These are phyloP conservation scores for Claviceps capensis DNA, from an alignment of 2,329 filamentous ascomycete species.

Conservation along the genomic window DNA sequence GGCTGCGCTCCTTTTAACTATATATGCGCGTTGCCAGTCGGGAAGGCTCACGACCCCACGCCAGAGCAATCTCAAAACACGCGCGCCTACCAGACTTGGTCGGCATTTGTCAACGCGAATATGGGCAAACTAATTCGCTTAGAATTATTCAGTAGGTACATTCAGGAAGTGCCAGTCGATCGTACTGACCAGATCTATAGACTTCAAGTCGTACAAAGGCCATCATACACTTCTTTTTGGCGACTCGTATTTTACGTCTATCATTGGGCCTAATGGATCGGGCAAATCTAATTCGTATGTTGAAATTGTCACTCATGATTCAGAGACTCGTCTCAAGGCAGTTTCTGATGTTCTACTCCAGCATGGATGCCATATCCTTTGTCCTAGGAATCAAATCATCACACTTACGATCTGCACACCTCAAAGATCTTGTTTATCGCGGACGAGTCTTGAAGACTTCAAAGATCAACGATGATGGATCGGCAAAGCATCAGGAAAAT, in stretches of 20 bases:
- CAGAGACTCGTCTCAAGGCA: neutral
- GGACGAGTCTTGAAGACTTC: constrained; percentile 85
- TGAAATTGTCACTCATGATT: neutral
- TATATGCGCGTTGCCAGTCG: neutral
- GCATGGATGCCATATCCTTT: constrained; percentile 99
- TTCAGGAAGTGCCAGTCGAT: neutral
- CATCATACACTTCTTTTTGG: constrained; percentile 90
- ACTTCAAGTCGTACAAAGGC: constrained; percentile 99
- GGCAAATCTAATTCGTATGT: constrained; percentile 94
- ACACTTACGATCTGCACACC: constrained; percentile 85
- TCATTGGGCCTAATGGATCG: constrained; percentile 98
- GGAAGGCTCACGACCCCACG: neutral
- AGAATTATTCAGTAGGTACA: constrained; percentile 71
- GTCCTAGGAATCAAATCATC: constrained; percentile 97
- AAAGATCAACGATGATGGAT: constrained; percentile 83
- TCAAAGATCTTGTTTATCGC: constrained; percentile 91
- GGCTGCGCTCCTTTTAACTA: neutral
- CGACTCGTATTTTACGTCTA: constrained; percentile 97
- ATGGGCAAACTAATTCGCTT: constrained; percentile 97
- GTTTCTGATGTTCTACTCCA: constrained; percentile 21
- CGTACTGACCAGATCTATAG: constrained; percentile 27
- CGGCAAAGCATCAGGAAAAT: constrained; percentile 49
- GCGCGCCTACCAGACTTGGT: neutral
- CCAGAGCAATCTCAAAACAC: neutral
- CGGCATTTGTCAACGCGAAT: constrained; percentile 20